Evolutionary conservation across 768 basidiomycete genomes (phyloP), one percentile per base, ranked within the genome.

Genomic region (Kwoniella mangroviensis): DNA sequence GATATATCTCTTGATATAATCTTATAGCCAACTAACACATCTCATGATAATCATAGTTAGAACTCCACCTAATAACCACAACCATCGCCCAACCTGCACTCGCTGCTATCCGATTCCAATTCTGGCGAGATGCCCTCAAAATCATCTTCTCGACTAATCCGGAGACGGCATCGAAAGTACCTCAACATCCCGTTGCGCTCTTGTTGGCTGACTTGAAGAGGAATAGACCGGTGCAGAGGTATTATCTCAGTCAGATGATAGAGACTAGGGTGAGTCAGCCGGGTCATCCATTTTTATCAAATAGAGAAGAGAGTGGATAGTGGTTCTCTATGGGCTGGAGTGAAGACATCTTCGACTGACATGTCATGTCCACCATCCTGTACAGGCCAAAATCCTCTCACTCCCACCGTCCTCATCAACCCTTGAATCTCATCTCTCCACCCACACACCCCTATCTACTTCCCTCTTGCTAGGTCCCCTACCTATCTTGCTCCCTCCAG

Each of bases 31-130:
- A 34, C 34, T 34, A 34, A 34, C 34, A 34, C 34, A 34, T 34
- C 34, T 34, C 34, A 34, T 34, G 34, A 34, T 34, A 34, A 45
- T 17, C 51, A 34, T 40, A 83, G 82, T 65, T 83, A 42, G 82
- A 83, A 65, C 71, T 83, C 4, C 82, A 83, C 60, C 71, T 79
- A 22, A 79, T 83, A 0, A 68, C 76, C 4, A 73, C 78, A 0
- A 75, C 76, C 2, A 70, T 81, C 21, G 70, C 75, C 21, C 80
- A 81, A 66, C 82, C 82, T 52, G 81, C 79, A 7, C 74, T 83
- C 12, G 80, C 80, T 5, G 74, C 81, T 5, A 83, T 83, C 61
- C 76, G 82, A 54, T 83, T 79, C 65, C 82, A 83, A 56, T 83
- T 83, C 73, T 83, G 82, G 82, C 69, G 79, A 63, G 82, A 83